Evolutionary conservation across 2,329 filamentous ascomycete genomes (phyloP), one percentile per base, ranked within the genome.

Genomic region (Colletotrichum sp.): DNA sequence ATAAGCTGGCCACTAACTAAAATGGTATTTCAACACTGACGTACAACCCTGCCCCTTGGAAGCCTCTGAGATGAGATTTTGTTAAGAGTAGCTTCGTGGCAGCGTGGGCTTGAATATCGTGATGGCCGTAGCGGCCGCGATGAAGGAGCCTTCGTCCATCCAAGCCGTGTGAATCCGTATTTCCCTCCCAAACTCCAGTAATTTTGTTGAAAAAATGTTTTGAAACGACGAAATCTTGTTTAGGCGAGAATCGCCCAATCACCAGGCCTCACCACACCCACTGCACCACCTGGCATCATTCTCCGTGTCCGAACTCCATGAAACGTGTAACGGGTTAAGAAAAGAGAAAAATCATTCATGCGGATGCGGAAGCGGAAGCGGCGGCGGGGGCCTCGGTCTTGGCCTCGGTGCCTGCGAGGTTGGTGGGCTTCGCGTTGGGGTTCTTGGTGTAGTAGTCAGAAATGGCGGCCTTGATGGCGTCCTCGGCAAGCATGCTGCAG

Each of bases 361-460:
- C 49, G 8, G 74, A 76, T 7, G 70, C 59, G 30, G 80, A 75
- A 49, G 83, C 78, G 32, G 87, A 84, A 13, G 55, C 55, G 55
- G 80, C 74, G 55, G 80, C 75, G 55, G 83, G 77, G 28, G 87
- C 84, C 73, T 89, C 87, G 79, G 89, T 86, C 80, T 92, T 89
- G 67, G 92, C 90, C 71, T 89, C 92, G 30, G 94, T 96, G 79
- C 95, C 95, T 71, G 94, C 93, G 13, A 98, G 90, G 83, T 96
- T 92, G 52, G 95, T 98, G 73, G 89, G 83, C 81, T 92, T 91
- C 65, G 82, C 92, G 78, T 94, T 92, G 75, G 95, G 95, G 87
- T 98, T 97, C 90, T 96, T 97, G 84, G 92, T 95, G 87, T 97
- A 95, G 88, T 97, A 98, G 84, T 98, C 95, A 75, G 92, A 94